Base-by-base conservation (phyloP, 2,329 filamentous ascomycete species). In the Uncinocarpus reesii region DNA sequence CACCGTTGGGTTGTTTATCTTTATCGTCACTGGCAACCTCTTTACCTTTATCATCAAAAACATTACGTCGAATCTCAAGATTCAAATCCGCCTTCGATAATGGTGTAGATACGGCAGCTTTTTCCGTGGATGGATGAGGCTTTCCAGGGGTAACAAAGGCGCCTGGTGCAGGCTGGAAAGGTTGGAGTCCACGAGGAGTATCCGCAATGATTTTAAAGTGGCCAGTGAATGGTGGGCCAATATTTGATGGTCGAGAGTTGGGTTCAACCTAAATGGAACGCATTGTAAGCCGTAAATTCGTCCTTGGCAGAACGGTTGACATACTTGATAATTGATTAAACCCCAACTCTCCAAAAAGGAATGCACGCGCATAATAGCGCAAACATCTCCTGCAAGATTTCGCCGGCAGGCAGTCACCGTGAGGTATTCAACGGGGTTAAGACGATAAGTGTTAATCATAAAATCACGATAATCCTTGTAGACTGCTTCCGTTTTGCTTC, bases 381-480 rank as follows among this genome's bases (percentile, higher is more conserved):
- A 98, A 26, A 98, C 92, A 67, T 98, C 92, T 55, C 92, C 92
- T 18, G 92, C 92, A 61, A 98, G 70, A 65, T 98, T 98, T 57
- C 92, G 80, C 55, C 92, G 79, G 65, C 92, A 98, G 43, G 92
- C 92, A 8, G 92, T 98, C 47, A 98, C 90, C 4, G 92, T 98
- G 48, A 98, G 76, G 62, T 98, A 98, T 66, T 98, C 92, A 47
- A 88, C 78, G 4, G 92, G 92, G 63, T 96, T 98, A 49, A 98
- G 73, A 31, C 92, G 83, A 69, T 98, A 98, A 11, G 92, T 96
- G 71, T 98, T 98, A 71, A 98, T 88, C 92, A 98, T 98, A 64
- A 98, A 98, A 63, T 98, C 92, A 58, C 92, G 83, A 68, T 98
- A 98, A 64, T 98, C 92, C 69, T 96, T 96, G 74, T 98, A 98